Evolutionary conservation across 257 asterid genomes (phyloP), one percentile per base, ranked within the genome.

Genomic region (Ehretia macrophylla): DNA sequence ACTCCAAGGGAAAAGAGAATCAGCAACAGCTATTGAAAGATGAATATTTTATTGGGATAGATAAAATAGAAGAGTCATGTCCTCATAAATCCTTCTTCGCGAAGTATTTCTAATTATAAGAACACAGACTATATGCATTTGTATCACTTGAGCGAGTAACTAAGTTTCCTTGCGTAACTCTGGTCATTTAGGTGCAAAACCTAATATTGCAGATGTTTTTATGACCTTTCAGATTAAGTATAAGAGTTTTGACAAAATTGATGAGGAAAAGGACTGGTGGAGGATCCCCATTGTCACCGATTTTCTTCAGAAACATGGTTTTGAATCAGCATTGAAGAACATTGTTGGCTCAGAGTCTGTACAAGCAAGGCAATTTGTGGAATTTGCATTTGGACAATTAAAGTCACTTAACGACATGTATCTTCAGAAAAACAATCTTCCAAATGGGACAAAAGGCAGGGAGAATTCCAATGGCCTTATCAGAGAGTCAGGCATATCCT

Each of bases 231-330:
- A 93, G 99, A 71, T 93, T 57, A 86, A 76, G 80, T 93, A 83
- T 79, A 89, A 84, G 83, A 93, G 92, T 70, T 93, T 93, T 55
- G 81, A 83, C 42, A 80, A 86, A 81, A 75, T 93, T 17, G 96
- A 85, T 8, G 95, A 84, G 47, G 97, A 89, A 80, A 93, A 85
- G 77, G 77, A 83, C 62, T 80, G 95, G 97, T 93, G 99, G 99
- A 85, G 81, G 72, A 88, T 93, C 64, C 99, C 99, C 37, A 64
- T 93, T 37, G 72, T 89, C 53, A 77, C 88, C 16, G 95, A 93
- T 22, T 86, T 93, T 80, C 82, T 93, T 45, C 76, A 82, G 79
- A 93, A 85, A 60, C 71, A 80, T 39, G 91, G 94, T 32, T 63
- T 93, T 51, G 97, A 86, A 65, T 85, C 89, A 65, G 87, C 95